A percentile compares a stretch with the other conserved stretches of the same genome.
These are phyloP conservation scores for Ogataea haglerorum DNA, from an alignment of 805 yeast species.

Conservation along the genomic window DNA sequence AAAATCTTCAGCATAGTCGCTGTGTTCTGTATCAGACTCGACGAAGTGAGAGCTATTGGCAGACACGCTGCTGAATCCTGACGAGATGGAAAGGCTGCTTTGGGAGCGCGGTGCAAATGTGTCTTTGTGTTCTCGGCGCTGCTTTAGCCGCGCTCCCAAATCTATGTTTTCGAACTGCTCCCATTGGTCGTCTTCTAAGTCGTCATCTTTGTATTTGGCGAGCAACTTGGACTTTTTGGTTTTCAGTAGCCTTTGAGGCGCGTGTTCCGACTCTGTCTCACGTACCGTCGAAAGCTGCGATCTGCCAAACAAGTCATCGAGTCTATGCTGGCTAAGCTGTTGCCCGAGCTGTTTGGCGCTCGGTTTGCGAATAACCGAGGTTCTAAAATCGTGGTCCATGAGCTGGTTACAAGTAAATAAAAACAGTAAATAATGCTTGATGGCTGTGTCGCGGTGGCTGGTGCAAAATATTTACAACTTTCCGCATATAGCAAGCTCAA, in stretches of 20 bases:
- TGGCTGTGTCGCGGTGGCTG: constrained; percentile 9
- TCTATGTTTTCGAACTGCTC: constrained; percentile 22
- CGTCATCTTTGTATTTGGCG: constrained; percentile 20
- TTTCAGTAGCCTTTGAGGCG: constrained; percentile 10
- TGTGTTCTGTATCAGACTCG: constrained; percentile 32
- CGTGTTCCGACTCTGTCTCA: constrained; percentile 19
- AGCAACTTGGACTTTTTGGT: constrained; percentile 9
- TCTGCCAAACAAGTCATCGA: constrained; percentile 17
- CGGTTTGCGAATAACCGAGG: constrained; percentile 22
- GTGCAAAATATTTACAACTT: constrained; percentile 12
- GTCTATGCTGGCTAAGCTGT: constrained; percentile 15
- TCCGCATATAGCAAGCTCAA: constrained; percentile 10
- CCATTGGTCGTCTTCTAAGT: constrained; percentile 13
- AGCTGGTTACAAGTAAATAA: neutral
- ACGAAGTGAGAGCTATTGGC: constrained; percentile 17
- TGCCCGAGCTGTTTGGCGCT: constrained; percentile 9
- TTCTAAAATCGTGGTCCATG: constrained; percentile 11
- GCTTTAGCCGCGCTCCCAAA: constrained; percentile 8
- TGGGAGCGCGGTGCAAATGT: constrained; percentile 16
- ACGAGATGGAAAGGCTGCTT: constrained; percentile 25
- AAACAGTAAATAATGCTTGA: neutral
- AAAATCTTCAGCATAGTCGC: constrained; percentile 32
- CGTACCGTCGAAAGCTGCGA: constrained; percentile 23
- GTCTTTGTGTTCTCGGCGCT: constrained; percentile 8
- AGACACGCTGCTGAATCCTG: constrained; percentile 21